Evolutionary conservation across 2,329 filamentous ascomycete species (phyloP), one percentile per base, ranked within the genome.

Genomic region (Parafenestella ontariensis): DNA sequence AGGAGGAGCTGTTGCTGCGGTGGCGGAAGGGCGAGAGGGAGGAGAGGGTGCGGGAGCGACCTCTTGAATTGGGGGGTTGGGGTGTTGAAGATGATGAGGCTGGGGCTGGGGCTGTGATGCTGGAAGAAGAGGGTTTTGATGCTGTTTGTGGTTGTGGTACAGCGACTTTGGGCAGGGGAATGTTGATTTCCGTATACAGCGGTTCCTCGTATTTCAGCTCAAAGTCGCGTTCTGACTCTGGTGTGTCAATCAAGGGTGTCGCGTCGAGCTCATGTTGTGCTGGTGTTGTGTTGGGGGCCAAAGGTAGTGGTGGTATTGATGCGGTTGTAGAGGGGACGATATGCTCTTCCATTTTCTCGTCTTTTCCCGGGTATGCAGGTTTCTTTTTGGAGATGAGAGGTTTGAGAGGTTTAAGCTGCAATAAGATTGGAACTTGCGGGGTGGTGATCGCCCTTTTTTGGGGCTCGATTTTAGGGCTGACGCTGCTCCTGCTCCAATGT

Each of bases 171-270:
- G 71, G 71, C 0, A 74, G 58, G 3, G 70, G 70, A 23, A 74
- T 73, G 49, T 69, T 67, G 39, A 74, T 74, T 51, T 74, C 71
- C 0, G 69, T 74, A 52, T 72, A 74, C 0, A 73, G 65, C 3
- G 71, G 69, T 3, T 65, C 58, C 34, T 66, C 59, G 36, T 65
- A 59, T n/a, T 49, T 34, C 1, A 48, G 3, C 13, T 50, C 29
- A 24, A 26, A 28, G 5, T 26, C 24, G 9, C 9, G 9, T 10
- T 24, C 18, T 28, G 31, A 18, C 18, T 34, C 23, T 17, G 39
- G 24, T 15, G 33, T 17, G 1, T n/a, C n/a, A n/a, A n/a, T n/a
- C n/a, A 40, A 47, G 13, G 43, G 23, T 6, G 43, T 28, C 6
- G 46, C 36, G 5, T 49, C 33, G 24, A 40, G 15, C 8, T 49